These are phyloP conservation scores for Aegilops sharonensis DNA, from an alignment of 176 grass and related monocot genomes.

Conservation along the genomic window DNA sequence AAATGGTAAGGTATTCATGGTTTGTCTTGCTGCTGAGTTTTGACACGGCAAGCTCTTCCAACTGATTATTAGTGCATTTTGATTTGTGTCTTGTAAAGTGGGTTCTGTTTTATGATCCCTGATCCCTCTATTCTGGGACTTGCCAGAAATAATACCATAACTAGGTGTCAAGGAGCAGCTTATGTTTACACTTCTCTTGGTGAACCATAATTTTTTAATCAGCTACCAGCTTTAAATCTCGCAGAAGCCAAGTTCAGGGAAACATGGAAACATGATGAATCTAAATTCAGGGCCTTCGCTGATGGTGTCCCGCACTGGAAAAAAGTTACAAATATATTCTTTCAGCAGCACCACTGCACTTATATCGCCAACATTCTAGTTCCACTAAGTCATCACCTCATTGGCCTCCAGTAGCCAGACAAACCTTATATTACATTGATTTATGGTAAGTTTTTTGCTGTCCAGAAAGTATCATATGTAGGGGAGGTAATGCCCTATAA, in stretches of 20 bases:
- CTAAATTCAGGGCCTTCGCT: constrained; percentile 33
- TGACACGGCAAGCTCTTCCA: not conserved
- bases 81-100: not conserved
- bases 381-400: not conserved
- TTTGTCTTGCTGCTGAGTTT: not conserved
- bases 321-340: constrained; percentile 24
- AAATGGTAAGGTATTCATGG: constrained; percentile 25
- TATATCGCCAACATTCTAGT: constrained; percentile 24
- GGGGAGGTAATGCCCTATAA: not conserved
- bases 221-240: constrained; percentile 30
- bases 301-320: not conserved
- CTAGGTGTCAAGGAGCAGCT: constrained; percentile 19
- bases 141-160: constrained; percentile 11
- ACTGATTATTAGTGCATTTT: not conserved
- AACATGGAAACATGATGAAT: not conserved
- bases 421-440: not conserved
- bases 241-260: not conserved
- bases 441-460: not conserved
- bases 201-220: constrained; percentile 10
- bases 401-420: constrained; percentile 3
- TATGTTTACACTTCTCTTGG: constrained; percentile 22
- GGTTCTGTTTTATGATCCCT: not conserved
- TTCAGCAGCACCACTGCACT: constrained; percentile 18
- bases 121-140: not conserved
- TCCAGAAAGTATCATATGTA: not conserved